Evolutionary conservation across 2,329 filamentous ascomycete genomes (phyloP).

Genomic region (Ophiocordyceps australis): DNA sequence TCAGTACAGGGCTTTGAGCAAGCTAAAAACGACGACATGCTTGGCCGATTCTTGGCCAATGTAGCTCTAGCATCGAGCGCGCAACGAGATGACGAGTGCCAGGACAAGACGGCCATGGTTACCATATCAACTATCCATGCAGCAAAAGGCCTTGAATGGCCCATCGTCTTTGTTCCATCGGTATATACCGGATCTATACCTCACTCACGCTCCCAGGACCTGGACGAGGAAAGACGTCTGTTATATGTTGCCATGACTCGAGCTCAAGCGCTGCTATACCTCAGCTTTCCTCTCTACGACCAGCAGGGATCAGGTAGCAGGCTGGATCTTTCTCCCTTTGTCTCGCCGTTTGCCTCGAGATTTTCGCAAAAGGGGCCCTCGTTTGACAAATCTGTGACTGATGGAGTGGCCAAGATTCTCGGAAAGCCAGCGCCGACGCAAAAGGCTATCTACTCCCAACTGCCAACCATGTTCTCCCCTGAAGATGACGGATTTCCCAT

Average conservation of each 20-base stretch:
- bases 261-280: constrained; percentile 69
- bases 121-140: constrained; percentile 95
- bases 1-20: constrained; percentile 57
- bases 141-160: constrained; percentile 93
- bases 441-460: constrained; percentile 29
- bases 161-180: constrained; percentile 80
- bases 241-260: constrained; percentile 96
- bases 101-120: constrained; percentile 42
- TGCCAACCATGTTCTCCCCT: constrained; percentile 32
- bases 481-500: constrained; percentile 54
- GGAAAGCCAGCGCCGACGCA: constrained; percentile 39
- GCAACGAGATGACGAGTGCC: constrained; percentile 41
- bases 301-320: constrained; percentile 37
- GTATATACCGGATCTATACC: constrained; percentile 84
- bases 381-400: constrained; percentile 42
- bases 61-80: constrained; percentile 71
- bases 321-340: constrained; percentile 53
- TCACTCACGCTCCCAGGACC: constrained; percentile 70
- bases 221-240: constrained; percentile 71
- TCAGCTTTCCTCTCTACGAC: constrained; percentile 60
- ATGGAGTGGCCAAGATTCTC: constrained; percentile 54
- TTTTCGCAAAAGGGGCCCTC: constrained; percentile 49
- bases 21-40: constrained; percentile 38
- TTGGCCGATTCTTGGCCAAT: constrained; percentile 76
- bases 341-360: constrained; percentile 28